A percentile compares a stretch with the other conserved stretches of the same genome.
Evolutionary conservation across 1,139 yeast genomes (phyloP).

Genomic region (Hyphopichia pseudoburtonii): DNA sequence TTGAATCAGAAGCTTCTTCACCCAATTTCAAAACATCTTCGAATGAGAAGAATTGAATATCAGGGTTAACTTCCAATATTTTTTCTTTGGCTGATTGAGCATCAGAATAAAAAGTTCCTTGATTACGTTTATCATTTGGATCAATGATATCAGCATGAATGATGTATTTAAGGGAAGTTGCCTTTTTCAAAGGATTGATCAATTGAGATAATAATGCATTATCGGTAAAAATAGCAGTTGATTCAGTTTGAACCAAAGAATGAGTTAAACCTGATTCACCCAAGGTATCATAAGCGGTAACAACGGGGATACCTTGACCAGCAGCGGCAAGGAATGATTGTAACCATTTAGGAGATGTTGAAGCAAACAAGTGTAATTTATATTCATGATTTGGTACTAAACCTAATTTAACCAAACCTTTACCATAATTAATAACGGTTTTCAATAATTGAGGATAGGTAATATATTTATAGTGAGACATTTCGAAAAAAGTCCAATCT

Average conservation of each 20-base stretch:
- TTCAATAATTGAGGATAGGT: constrained; percentile 58
- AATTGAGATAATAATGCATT: constrained; percentile 67
- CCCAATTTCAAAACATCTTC: constrained; percentile 73
- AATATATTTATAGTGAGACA: constrained; percentile 67
- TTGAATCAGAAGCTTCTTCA: constrained; percentile 33
- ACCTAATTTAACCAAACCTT: constrained; percentile 79
- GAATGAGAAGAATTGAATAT: constrained; percentile 62
- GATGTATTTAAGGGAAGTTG: constrained; percentile 61
- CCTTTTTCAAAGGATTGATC: constrained; percentile 68
- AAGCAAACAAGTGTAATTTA: constrained; percentile 79
- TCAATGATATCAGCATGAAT: constrained; percentile 69
- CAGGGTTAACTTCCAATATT: constrained; percentile 71
- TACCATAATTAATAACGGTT: constrained; percentile 58
- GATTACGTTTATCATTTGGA: constrained; percentile 60
- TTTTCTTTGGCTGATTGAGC: constrained; percentile 60
- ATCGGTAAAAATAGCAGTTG: constrained; percentile 81
- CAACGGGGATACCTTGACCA: constrained; percentile 80
- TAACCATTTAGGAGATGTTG: constrained; percentile 89
- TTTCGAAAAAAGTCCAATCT: constrained; percentile 84
- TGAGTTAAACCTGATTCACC: constrained; percentile 91
- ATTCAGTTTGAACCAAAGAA: constrained; percentile 78
- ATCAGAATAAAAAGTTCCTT: constrained; percentile 54
- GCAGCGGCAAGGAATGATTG: constrained; percentile 77
- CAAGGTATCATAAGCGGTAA: constrained; percentile 95
- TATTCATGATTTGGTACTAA: constrained; percentile 60